Evolutionary conservation across 305 asterid genomes (phyloP).

Genomic region (Rubia occidens): DNA sequence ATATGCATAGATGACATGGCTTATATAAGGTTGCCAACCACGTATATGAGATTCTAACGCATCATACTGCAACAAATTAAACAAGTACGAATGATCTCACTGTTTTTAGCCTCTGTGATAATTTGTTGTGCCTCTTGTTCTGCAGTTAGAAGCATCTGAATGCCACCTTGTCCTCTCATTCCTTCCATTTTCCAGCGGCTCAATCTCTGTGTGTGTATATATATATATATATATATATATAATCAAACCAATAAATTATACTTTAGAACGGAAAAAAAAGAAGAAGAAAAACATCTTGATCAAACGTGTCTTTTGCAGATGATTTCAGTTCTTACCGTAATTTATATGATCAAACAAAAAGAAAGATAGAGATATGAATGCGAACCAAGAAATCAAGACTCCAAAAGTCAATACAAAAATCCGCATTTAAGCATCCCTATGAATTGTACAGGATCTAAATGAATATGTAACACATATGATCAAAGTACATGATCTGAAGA

Average conservation of each 20-base stretch:
- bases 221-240: no score
- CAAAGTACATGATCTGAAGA: neutral
- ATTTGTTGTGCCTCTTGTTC: conserved; percentile 90
- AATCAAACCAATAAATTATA: no score
- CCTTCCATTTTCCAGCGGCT: conserved; percentile 46
- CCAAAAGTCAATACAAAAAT: neutral
- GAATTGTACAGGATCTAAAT: neutral
- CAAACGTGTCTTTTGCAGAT: neutral
- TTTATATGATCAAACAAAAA: no score
- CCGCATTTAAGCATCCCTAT: no score
- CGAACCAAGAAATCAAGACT: neutral
- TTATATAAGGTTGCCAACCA: no score
- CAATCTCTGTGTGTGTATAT: no score
- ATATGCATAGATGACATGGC: no score
- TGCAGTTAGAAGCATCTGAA: conserved; percentile 79
- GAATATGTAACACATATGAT: neutral
- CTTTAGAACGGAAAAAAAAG: no score
- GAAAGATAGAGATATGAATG: neutral
- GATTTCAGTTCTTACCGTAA: no score
- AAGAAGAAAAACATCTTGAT: neutral
- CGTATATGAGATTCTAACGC: no score
- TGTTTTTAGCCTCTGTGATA: conserved; percentile 61
- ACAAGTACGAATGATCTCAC: conserved; percentile 22
- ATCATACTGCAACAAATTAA: no score
- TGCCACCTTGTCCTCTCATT: conserved; percentile 76